phyloP scores from a whole-genome alignment of 208 protist genomes.

The Leishmania martiniquensis region DNA sequence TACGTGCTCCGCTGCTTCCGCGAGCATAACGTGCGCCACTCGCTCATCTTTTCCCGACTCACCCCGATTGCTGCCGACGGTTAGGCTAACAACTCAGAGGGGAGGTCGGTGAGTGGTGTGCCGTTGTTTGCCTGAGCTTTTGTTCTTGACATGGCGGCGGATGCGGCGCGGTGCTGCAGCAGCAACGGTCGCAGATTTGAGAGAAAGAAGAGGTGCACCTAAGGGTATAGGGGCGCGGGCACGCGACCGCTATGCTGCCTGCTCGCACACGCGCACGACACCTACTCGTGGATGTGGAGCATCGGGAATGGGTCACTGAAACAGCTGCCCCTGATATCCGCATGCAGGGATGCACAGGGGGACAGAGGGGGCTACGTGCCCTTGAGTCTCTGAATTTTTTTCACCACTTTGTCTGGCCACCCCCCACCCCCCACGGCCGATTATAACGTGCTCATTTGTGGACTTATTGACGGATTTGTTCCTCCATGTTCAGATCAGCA shows the following conservation, averaged over 20 bases:
- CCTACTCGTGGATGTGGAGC: background rate
- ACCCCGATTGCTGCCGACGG: conserved; percentile 41
- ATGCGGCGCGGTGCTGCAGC: background rate
- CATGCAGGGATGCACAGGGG: background rate
- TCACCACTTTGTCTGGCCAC: background rate
- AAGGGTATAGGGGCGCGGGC: background rate
- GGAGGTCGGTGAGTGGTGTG: background rate
- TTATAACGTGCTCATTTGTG: too few relatives aligned
- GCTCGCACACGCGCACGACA: background rate
- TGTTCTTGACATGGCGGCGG: background rate
- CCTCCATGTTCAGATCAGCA: background rate
- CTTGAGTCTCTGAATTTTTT: background rate
- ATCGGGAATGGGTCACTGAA: background rate
- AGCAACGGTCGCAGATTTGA: background rate
- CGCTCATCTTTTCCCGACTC: conserved; percentile 81
- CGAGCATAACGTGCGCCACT: conserved; percentile 76
- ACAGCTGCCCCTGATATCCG: background rate
- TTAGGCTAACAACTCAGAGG: background rate
- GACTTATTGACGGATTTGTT: too few relatives aligned
- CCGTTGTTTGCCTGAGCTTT: background rate
- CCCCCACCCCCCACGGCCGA: background rate
- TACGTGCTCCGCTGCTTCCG: conserved; percentile 79
- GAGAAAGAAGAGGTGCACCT: background rate
- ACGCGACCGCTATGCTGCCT: background rate
- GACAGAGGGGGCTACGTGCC: background rate